Percentiles rank a stretch among this genome's conserved stretches.
phyloP scores from a whole-genome alignment of 1,284 basidiomycete species.

The Termitomyces sp. region DNA sequence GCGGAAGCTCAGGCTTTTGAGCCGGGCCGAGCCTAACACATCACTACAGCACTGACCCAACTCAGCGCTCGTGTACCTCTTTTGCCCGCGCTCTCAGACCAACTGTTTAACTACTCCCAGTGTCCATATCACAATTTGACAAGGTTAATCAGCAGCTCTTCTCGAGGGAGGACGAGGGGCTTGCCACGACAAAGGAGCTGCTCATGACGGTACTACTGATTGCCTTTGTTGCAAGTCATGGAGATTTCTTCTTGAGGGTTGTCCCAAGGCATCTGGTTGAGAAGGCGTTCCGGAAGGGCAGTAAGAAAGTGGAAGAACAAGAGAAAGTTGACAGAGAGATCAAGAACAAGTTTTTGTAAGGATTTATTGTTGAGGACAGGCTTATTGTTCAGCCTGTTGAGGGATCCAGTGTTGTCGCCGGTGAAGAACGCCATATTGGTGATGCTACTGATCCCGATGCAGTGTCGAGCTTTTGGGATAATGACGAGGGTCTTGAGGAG shows the following conservation, averaged over 20 bases:
- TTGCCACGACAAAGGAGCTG: conserved; percentile 44
- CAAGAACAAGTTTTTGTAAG: conserved; percentile 58
- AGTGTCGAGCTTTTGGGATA: conserved; percentile 52
- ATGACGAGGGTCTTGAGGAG: conserved; percentile 65
- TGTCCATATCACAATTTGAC: conserved; percentile 12
- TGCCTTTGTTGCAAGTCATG: conserved; percentile 76
- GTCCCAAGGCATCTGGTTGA: conserved; percentile 71
- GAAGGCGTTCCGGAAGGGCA: conserved; percentile 69
- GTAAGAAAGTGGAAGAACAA: conserved; percentile 54
- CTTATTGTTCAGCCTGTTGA: conserved; percentile 23
- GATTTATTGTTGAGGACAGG: conserved; percentile 23
- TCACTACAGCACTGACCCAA: too few relatives aligned
- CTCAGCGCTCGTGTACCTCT: conserved; percentile 82
- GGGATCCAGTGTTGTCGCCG: conserved; percentile 10
- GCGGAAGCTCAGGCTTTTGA: too few relatives aligned
- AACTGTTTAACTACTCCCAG: too few relatives aligned
- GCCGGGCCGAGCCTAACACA: too few relatives aligned
- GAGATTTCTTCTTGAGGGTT: conserved; percentile 64
- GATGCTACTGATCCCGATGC: conserved; percentile 17
- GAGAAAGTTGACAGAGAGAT: conserved; percentile 56
- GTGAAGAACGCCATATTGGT: conserved; percentile 11
- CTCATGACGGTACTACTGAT: conserved; percentile 68
- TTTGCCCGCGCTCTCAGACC: conserved; percentile 41
- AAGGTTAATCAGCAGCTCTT: conserved; percentile 20
- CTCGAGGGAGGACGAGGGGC: conserved; percentile 9